A percentile compares a stretch with the other conserved stretches of the same genome.
phyloP scores from a whole-genome alignment of 2,329 filamentous ascomycete genomes.

The Alternaria gansuensis region DNA sequence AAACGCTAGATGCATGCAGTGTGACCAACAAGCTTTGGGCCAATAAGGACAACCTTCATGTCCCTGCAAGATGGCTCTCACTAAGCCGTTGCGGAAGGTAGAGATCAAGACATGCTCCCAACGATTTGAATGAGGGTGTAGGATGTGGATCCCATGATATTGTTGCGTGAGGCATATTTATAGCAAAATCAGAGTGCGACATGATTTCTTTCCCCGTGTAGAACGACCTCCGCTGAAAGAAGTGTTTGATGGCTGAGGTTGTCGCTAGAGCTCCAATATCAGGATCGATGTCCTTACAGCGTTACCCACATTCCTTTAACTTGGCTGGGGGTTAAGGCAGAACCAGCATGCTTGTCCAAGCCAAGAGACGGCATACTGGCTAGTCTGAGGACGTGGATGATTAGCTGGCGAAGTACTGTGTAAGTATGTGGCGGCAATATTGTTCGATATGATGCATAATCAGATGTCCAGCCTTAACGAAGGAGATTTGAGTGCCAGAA shows the following conservation, averaged over 20 bases:
- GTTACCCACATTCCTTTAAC: constrained; percentile 1
- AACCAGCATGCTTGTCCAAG: background rate
- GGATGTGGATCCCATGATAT: constrained; percentile 4
- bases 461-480: background rate
- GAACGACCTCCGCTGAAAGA: background rate
- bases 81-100: constrained; percentile 21
- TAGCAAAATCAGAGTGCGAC: background rate
- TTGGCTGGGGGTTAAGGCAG: background rate
- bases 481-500: background rate
- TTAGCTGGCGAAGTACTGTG: background rate
- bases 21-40: constrained; percentile 9
- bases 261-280: background rate
- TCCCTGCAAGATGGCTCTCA: constrained; percentile 5
- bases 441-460: background rate
- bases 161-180: background rate
- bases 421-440: background rate
- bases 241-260: background rate
- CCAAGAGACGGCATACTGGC: background rate
- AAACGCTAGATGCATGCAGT: constrained; percentile 13
- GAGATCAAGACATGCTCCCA: background rate
- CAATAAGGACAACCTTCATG: constrained; percentile 4
- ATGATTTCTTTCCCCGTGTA: background rate
- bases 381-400: background rate
- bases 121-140: constrained; percentile 6
- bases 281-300: background rate